Evolutionary conservation across 805 yeast species (phyloP).

Genomic region (Wickerhamiella vanderwaltii): DNA sequence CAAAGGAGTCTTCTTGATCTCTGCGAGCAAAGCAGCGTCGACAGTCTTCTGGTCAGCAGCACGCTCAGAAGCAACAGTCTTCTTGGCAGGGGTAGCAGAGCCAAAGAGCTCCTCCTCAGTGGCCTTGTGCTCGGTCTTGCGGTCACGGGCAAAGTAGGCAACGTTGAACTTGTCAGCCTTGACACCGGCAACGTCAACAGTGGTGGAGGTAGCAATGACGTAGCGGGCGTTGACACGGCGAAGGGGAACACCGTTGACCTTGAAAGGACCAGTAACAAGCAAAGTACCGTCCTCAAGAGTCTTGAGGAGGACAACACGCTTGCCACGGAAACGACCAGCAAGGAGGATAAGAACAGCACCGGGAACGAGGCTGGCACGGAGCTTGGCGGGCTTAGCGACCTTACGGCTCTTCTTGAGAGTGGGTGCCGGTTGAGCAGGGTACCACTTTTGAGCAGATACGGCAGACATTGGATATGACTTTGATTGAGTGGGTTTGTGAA

Average conservation of each 20-base stretch:
- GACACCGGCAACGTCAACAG: constrained; percentile 65
- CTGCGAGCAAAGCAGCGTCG: constrained; percentile 83
- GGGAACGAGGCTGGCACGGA: constrained; percentile 92
- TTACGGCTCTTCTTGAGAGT: constrained; percentile 84
- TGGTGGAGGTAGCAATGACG: constrained; percentile 97
- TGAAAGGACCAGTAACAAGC: constrained; percentile 97
- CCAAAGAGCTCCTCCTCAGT: constrained; percentile 83
- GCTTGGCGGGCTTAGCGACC: constrained; percentile 83
- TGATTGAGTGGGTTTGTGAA: constrained; percentile 12
- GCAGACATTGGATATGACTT: constrained; percentile 19
- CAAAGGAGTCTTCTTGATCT: constrained; percentile 94
- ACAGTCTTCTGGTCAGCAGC: constrained; percentile 92
- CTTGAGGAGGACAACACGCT: constrained; percentile 97
- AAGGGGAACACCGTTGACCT: constrained; percentile 98
- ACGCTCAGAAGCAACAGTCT: constrained; percentile 85
- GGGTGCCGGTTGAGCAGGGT: constrained; percentile 75
- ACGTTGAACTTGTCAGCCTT: constrained; percentile 85
- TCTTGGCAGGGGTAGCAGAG: constrained; percentile 62
- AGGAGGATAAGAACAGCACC: constrained; percentile 95
- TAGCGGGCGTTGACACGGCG: constrained; percentile 98
- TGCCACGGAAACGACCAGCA: constrained; percentile 99
- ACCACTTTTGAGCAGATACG: constrained; percentile 56
- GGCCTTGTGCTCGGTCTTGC: constrained; percentile 67
- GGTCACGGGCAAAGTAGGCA: constrained; percentile 94
- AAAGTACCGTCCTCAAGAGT: constrained; percentile 95